Conservation (phyloP, 2,329 filamentous ascomycete species). For the Cladosporium sp. region DNA sequence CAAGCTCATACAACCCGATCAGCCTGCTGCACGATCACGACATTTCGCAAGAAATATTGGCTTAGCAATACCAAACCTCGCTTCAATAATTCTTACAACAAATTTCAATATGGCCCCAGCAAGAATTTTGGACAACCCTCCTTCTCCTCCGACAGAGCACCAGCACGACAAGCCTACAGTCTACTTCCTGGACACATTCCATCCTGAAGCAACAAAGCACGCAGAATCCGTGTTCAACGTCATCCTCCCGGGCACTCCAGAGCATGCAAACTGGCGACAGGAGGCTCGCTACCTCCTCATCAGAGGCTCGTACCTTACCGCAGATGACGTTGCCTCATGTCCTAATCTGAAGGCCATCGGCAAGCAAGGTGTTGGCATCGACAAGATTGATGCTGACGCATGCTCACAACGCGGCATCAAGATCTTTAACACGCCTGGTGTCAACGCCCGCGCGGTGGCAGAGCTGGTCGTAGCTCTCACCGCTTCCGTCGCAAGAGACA, state of each 20-base stretch:
- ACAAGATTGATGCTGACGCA: slow-evolving; percentile 43
- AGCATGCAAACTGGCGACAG: slow-evolving; percentile 37
- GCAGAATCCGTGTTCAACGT: slow-evolving; percentile 39
- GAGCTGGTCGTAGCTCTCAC: slow-evolving; percentile 32
- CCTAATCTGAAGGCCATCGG: slow-evolving; percentile 39
- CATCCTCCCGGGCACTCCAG: slow-evolving; percentile 33
- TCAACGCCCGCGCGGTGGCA: slow-evolving; percentile 36
- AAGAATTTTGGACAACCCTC: background rate
- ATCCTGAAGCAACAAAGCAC: slow-evolving; percentile 24
- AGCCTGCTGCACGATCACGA: too few species aligned
- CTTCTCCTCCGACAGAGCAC: background rate
- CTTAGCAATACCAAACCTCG: too few species aligned
- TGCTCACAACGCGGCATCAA: slow-evolving; percentile 38
- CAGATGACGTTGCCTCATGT: slow-evolving; percentile 22
- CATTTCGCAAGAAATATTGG: too few species aligned
- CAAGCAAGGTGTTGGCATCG: slow-evolving; percentile 47
- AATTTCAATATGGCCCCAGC: slow-evolving; percentile 12
- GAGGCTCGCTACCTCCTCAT: slow-evolving; percentile 41
- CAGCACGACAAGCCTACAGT: slow-evolving; percentile 14
- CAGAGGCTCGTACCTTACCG: slow-evolving; percentile 29
- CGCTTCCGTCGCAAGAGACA: slow-evolving; percentile 26
- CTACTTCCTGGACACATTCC: slow-evolving; percentile 26
- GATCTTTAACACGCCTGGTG: slow-evolving; percentile 47
- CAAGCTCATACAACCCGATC: too few species aligned
- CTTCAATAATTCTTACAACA: background rate